phyloP scores from a whole-genome alignment of 768 basidiomycete species.

The Tremella fuciformis region DNA sequence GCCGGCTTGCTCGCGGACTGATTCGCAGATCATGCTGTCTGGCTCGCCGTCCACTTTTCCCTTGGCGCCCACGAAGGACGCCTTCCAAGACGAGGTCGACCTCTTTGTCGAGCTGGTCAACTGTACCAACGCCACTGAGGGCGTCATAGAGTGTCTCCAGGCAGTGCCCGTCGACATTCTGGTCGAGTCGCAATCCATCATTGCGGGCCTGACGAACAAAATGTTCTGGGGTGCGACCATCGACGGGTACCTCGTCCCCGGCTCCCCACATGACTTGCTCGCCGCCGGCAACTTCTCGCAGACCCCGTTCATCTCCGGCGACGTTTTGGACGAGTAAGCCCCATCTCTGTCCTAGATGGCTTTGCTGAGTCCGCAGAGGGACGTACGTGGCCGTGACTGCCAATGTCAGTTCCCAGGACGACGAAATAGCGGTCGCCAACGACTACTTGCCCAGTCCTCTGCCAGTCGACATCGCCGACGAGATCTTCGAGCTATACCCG shows the following conservation, averaged over 20 bases:
- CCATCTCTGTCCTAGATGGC: not conserved
- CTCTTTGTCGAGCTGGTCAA: constrained; percentile 19
- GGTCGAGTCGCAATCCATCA: constrained; percentile 8
- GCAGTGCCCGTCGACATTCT: constrained; percentile 28
- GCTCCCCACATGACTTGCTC: constrained; percentile 37
- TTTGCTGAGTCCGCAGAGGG: not conserved
- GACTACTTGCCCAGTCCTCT: not conserved
- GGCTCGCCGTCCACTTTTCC: constrained; percentile 32
- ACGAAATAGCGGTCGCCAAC: not conserved
- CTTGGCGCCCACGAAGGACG: constrained; percentile 21
- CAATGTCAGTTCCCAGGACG: not conserved
- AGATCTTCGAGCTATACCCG: constrained; percentile 35
- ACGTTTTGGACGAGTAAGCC: constrained; percentile 47
- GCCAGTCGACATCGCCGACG: constrained; percentile 25
- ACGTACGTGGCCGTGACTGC: not conserved
- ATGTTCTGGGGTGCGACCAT: constrained; percentile 32
- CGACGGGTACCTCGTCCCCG: constrained; percentile 46
- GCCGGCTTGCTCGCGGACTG: not conserved
- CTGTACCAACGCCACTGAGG: constrained; percentile 3
- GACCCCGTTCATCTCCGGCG: constrained; percentile 47
- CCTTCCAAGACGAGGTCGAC: constrained; percentile 40
- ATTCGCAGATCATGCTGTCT: constrained; percentile 37
- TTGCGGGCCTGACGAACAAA: not conserved
- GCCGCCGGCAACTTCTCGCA: constrained; percentile 36
- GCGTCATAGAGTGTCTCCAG: constrained; percentile 33